Conservation (phyloP, 805 yeast genomes). For the Yarrowia divulgata region DNA sequence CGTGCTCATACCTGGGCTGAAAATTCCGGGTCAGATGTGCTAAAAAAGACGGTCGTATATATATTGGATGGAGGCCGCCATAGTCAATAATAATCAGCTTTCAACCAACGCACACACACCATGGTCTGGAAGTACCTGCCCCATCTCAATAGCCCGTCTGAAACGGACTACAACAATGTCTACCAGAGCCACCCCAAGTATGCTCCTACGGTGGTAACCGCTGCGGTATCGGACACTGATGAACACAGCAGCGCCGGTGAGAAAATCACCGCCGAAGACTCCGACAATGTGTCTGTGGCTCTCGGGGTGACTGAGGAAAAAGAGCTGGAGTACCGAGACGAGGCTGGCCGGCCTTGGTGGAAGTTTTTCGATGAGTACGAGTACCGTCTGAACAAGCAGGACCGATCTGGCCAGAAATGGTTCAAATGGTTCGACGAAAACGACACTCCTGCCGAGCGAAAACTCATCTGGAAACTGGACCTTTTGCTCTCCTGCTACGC, state of each 20-base stretch:
- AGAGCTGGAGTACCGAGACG: conserved; percentile 42
- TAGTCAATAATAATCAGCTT: background rate
- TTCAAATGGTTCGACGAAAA: conserved; percentile 62
- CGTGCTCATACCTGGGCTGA: conserved; percentile 18
- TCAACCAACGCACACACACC: background rate
- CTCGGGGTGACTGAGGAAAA: conserved; percentile 1
- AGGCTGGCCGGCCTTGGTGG: conserved; percentile 50
- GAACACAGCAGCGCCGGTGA: background rate
- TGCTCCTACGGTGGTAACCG: conserved; percentile 15
- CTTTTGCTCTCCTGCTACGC: conserved; percentile 61
- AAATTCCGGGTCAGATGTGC: conserved; percentile 14
- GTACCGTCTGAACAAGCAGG: conserved; percentile 53
- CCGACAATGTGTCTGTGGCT: background rate
- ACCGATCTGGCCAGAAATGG: conserved; percentile 54
- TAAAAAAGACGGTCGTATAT: background rate
- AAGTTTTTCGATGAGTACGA: conserved; percentile 65
- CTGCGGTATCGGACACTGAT: conserved; percentile 18
- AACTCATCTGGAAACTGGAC: conserved; percentile 61
- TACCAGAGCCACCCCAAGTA: conserved; percentile 23
- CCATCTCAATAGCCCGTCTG: conserved; percentile 16
- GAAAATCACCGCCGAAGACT: conserved; percentile 4
- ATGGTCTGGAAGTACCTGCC: conserved; percentile 33
- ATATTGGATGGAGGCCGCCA: background rate
- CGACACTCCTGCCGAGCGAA: conserved; percentile 58
- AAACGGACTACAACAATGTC: conserved; percentile 24